Conservation (phyloP, 192 early-diverging fungal genomes). For the Backusella sp. region DNA sequence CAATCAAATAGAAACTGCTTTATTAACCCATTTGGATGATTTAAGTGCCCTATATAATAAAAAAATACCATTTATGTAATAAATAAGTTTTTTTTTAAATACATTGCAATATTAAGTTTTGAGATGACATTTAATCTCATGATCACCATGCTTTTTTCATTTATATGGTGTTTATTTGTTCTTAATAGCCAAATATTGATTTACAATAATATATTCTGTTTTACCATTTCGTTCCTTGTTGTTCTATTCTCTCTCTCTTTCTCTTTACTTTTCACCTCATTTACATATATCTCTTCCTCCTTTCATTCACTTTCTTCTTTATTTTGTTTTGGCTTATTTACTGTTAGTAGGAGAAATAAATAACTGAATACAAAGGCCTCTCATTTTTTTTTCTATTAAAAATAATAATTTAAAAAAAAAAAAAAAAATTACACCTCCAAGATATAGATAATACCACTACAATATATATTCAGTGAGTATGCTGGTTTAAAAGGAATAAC, state of each 20-base stretch:
- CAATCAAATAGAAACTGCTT: background rate
- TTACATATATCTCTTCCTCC: background rate
- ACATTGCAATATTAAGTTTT: conserved; percentile 1
- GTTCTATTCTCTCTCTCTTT: background rate
- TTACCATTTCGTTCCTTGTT: background rate
- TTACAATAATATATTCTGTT: background rate
- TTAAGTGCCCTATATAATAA: background rate
- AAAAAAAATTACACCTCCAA: background rate
- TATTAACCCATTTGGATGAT: background rate
- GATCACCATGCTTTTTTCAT: conserved; percentile 7
- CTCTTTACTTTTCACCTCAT: background rate
- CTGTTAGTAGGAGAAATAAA: background rate
- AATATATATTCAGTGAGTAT: background rate
- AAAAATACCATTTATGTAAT: background rate
- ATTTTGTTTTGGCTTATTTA: background rate
- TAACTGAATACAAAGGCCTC: background rate
- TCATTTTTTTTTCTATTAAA: background rate
- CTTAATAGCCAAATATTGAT: background rate
- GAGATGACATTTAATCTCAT: conserved; percentile 3
- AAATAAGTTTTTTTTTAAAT: background rate
- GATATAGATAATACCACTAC: background rate
- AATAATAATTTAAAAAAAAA: no score
- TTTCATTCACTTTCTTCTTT: background rate
- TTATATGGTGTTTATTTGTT: background rate
- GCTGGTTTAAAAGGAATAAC: background rate